Evolutionary conservation across 2,329 filamentous ascomycete species (phyloP).

Genomic region (Microascus cirrosus): DNA sequence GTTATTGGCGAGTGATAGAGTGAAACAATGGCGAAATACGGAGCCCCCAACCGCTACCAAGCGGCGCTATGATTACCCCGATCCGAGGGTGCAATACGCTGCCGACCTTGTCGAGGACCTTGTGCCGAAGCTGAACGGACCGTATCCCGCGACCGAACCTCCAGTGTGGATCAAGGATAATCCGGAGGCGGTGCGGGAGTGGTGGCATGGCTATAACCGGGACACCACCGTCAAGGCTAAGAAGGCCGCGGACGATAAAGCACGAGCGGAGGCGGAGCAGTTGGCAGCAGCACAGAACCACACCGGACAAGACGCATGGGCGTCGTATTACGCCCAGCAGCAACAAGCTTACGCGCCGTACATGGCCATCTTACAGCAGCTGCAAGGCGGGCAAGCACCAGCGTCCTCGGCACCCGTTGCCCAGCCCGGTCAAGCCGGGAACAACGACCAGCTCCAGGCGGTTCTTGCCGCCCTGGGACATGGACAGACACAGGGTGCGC

Average conservation of each 20-base stretch:
- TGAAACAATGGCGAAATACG: constrained; percentile 29
- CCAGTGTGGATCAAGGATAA: constrained; percentile 39
- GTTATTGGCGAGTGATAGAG: constrained; percentile 30
- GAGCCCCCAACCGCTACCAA: constrained; percentile 18
- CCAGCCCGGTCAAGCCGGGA: constrained; percentile 9
- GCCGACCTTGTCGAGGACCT: constrained; percentile 30
- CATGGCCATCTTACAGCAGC: constrained; percentile 5
- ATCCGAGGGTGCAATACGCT: constrained; percentile 29
- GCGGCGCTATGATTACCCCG: constrained; percentile 25
- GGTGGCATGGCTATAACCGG: constrained; percentile 37
- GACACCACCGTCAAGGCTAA: constrained; percentile 25
- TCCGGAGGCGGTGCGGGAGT: constrained; percentile 34
- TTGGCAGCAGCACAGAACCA: constrained; percentile 2
- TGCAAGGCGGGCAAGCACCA: constrained; percentile 2
- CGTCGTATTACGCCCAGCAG: constrained; percentile 9
- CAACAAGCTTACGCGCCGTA: constrained; percentile 3
- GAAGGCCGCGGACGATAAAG: constrained; percentile 21
- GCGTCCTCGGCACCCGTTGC: constrained; percentile 8
- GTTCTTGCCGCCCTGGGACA: constrained; percentile 31
- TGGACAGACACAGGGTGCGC: constrained; percentile 14
- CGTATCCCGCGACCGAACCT: constrained; percentile 37
- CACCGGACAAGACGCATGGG: constrained; percentile 1
- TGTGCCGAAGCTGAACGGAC: constrained; percentile 27
- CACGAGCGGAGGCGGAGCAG: constrained; percentile 9
- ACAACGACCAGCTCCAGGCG: constrained; percentile 28